Percentiles rank a stretch among this genome's conserved stretches.
Evolutionary conservation across 192 early-diverging fungal genomes (phyloP).

Genomic region (Diversispora epigaea): DNA sequence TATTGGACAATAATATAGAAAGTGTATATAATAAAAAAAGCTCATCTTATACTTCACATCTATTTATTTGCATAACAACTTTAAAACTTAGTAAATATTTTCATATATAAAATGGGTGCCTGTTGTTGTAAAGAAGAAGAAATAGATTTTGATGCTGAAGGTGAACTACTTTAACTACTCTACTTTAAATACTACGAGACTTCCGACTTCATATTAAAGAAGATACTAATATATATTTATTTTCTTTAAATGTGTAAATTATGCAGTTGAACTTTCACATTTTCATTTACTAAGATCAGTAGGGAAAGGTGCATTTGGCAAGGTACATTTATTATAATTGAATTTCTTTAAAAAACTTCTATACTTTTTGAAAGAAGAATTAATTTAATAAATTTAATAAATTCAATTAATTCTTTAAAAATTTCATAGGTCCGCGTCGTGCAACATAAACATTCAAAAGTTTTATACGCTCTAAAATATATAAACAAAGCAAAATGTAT

Average conservation of each 20-base stretch:
- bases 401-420: background rate
- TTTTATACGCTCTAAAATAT: slow-evolving; percentile 92
- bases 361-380: background rate
- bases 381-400: background rate
- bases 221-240: background rate
- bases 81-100: too few species aligned
- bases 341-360: background rate
- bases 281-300: slow-evolving; percentile 88
- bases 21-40: too few species aligned
- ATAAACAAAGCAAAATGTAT: slow-evolving; percentile 96
- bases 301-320: slow-evolving; percentile 96
- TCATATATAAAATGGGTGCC: slow-evolving; percentile 42
- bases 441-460: slow-evolving; percentile 76
- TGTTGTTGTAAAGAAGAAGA: slow-evolving; percentile 59
- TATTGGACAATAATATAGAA: too few species aligned
- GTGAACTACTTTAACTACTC: slow-evolving; percentile 39
- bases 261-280: slow-evolving; percentile 75
- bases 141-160: slow-evolving; percentile 72
- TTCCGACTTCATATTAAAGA: background rate
- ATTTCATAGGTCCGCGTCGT: slow-evolving; percentile 76
- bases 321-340: slow-evolving; percentile 48
- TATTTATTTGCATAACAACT: too few species aligned
- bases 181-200: background rate
- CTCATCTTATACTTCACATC: too few species aligned
- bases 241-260: background rate